Base-by-base conservation (phyloP, 441 rosid genomes). In the Populus hybrid region DNA sequence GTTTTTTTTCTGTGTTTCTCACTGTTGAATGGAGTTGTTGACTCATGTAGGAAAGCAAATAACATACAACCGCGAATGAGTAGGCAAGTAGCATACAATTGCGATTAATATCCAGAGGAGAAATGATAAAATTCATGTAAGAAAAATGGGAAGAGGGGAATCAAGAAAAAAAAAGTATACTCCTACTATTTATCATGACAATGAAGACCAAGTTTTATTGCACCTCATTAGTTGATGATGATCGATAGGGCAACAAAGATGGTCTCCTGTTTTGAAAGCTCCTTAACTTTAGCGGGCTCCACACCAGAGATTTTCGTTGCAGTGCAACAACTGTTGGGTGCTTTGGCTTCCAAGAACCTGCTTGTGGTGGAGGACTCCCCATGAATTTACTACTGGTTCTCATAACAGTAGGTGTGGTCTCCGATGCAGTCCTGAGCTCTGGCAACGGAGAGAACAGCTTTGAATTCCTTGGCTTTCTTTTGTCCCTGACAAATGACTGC, bases 271-370 rank as follows among this genome's bases (percentile, higher is more conserved):
- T 74, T 80, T 81, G 82, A 83, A 79, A 64, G 30, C 88, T 86
- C 86, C 86, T 90, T 73, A 80, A 70, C 89, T 87, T 95, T 50
- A 95, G 88, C 0, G 99, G 99, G 85, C 98, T 95, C 99, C 99
- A 95, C 59, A 95, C 89, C 81, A 95, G 54, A 9, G 97, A 57
- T 80, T 89, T 95, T 83, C 90, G 81, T 72, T 92, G 99, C 86
- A 95, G 78, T 61, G 99, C 97, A n/a, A 95, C 87, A 28, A 90
- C 95, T 7, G 95, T 89, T 0, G 97, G 97, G 85, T 88, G 95
- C 81, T 73, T 94, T 14, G 97, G 95, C 85, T 88, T 95, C 97
- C 97, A 93, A 3, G 89, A 85, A 76, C 93, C 91, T 24, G 86
- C 83, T 77, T 86, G 93, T 7, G 82, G 77, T 20, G 89, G 87